These are phyloP conservation scores for Raddia guianensis DNA, from an alignment of 176 grass and related monocot species.

Conservation along the genomic window DNA sequence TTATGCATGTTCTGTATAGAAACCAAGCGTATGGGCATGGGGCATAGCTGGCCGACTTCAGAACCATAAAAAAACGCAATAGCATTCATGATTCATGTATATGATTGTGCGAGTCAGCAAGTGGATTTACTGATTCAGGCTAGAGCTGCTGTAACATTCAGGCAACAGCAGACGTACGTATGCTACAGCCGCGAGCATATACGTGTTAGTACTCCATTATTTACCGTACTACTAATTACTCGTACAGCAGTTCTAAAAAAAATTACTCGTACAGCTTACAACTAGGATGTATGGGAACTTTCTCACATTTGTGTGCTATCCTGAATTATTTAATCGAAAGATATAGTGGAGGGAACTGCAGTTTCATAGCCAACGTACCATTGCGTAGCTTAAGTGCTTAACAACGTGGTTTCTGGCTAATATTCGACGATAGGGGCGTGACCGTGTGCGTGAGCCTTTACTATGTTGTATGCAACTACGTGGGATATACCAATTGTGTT, in stretches of 20 bases:
- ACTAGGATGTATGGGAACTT: not conserved
- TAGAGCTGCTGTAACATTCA: no score
- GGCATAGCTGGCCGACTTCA: not conserved
- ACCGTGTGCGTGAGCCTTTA: no score
- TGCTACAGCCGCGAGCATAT: not conserved
- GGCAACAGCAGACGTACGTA: not conserved
- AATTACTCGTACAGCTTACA: not conserved
- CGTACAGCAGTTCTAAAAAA: not conserved
- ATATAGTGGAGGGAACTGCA: not conserved
- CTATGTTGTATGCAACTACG: no score
- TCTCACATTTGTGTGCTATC: not conserved
- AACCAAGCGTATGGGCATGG: not conserved
- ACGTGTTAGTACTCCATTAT: not conserved
- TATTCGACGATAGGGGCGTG: no score
- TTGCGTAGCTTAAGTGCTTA: not conserved
- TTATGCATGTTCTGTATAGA: not conserved
- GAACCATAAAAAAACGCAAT: not conserved
- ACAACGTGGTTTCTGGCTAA: not conserved
- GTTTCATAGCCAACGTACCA: not conserved
- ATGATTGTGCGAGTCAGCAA: not conserved
- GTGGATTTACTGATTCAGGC: not conserved
- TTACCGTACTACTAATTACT: not conserved
- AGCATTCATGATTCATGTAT: not conserved
- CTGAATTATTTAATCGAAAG: no score
- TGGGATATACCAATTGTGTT: no score